These are phyloP conservation scores for Cutaneotrichosporon sp. DNA, from an alignment of 1,284 basidiomycete species.

Conservation along the genomic window DNA sequence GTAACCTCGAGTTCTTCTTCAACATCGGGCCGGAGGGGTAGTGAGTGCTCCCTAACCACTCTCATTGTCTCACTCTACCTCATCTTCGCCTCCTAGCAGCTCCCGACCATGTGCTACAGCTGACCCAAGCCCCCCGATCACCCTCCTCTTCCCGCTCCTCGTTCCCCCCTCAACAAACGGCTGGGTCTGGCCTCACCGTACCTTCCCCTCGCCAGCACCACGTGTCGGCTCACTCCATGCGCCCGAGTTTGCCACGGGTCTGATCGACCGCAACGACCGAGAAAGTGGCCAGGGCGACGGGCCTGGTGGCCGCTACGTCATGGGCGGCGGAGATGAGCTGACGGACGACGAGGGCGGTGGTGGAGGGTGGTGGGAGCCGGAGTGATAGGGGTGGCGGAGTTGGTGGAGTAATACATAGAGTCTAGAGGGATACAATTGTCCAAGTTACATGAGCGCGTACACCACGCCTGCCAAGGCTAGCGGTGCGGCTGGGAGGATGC, in stretches of 20 bases:
- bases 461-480: neutral
- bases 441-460: neutral
- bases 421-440: neutral
- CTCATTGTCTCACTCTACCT: neutral
- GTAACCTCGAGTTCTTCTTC: slow-evolving; percentile 83
- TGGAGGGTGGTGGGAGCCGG: slow-evolving; percentile 25
- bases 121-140: slow-evolving; percentile 63
- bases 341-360: slow-evolving; percentile 30
- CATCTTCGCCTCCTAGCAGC: neutral
- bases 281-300: slow-evolving; percentile 66
- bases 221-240: slow-evolving; percentile 23
- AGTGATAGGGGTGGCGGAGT: neutral
- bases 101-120: slow-evolving; percentile 3
- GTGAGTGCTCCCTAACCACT: slow-evolving; percentile 57
- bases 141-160: slow-evolving; percentile 76
- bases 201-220: slow-evolving; percentile 4
- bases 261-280: slow-evolving; percentile 26
- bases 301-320: slow-evolving; percentile 51
- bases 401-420: neutral
- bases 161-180: slow-evolving; percentile 84
- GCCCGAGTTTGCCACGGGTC: slow-evolving; percentile 38
- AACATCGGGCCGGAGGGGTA: slow-evolving; percentile 77
- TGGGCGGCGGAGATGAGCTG: slow-evolving; percentile 41
- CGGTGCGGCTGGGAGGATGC: neutral
- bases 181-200: slow-evolving; percentile 58